Conservation (phyloP, 2,329 filamentous ascomycete genomes). For the Calonectria hawksworthii region DNA sequence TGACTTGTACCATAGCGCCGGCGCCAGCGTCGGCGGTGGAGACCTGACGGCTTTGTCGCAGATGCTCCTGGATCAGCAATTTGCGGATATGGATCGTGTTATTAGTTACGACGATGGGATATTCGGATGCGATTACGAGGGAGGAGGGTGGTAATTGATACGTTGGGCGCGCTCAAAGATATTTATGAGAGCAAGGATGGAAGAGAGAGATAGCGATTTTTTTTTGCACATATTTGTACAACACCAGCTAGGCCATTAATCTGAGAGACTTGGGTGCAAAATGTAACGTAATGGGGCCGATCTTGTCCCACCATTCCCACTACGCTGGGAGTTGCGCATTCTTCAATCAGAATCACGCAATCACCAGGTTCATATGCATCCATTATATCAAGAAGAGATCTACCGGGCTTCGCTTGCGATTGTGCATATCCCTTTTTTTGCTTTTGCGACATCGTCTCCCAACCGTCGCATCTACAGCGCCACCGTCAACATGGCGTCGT, state of each 20-base stretch:
- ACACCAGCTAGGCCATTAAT: not conserved
- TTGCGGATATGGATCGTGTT: slow-evolving; percentile 9
- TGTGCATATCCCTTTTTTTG: not conserved
- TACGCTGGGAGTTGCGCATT: not conserved
- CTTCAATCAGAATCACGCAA: not conserved
- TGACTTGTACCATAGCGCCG: slow-evolving; percentile 2
- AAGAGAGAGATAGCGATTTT: not conserved
- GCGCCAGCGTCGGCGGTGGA: not conserved
- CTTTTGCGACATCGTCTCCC: not conserved
- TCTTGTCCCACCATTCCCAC: slow-evolving; percentile 2
- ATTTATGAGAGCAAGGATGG: not conserved
- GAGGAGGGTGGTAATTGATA: slow-evolving; percentile 8
- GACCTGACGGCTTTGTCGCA: slow-evolving; percentile 18
- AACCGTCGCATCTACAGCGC: not conserved
- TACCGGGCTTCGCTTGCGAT: not conserved
- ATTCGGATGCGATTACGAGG: slow-evolving; percentile 12
- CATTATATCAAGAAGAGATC: not conserved
- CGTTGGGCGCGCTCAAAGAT: not conserved
- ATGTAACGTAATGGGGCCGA: slow-evolving; percentile 9
- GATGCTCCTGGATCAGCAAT: slow-evolving; percentile 18
- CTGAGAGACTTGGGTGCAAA: not conserved
- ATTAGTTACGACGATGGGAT: slow-evolving; percentile 18
- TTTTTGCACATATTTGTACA: not conserved
- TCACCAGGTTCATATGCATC: not conserved
- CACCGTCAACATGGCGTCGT: not conserved